Base-by-base conservation (phyloP, 192 early-diverging fungal species). In the Linnemannia elongata region DNA sequence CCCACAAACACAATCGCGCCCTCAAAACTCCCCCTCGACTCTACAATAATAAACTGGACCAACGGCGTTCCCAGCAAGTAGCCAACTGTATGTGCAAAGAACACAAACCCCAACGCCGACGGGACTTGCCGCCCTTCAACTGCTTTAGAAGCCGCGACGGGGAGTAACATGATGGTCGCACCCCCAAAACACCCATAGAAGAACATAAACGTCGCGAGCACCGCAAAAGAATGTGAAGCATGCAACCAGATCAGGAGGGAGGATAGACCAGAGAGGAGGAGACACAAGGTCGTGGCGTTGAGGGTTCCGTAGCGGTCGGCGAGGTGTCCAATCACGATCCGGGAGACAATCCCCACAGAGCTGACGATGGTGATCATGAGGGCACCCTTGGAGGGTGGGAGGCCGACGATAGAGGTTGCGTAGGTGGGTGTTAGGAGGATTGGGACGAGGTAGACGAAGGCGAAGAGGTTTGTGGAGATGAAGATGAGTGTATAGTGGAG, bases 31-130 rank as follows among this genome's bases (percentile, higher is more conserved):
- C 75, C 75, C 0, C 33, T 39, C 30, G 76, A 76, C 15, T 33
- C 33, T 27, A n/a, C 68, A n/a, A 82, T 38, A 24, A 82, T 66
- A 10, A 39, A 66, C 66, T 82, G 75, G 0, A 76, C 69, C 8
- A 77, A 15, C 1, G 81, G 81, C 22, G 81, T 77, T 35, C 81
- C 81, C 2, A 82, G 38, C 24, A 77, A 33, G 57, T 82, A 82
- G 9, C 81, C 81, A 2, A 72, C 57, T 1, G 81, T 60, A 66
- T 82, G 81, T 12, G 81, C 68, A 38, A 82, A 77, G n/a, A 77
- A 77, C 38, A 77, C 70, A 77, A 82, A 82, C 68, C 81, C 81
- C 18, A 82, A 49, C 22, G 81, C 68, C 5, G 81, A 82, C 7
- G 75, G 54, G 7, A 82, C 17, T 30, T 60, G 39, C 33, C 41